Evolutionary conservation across 148 eudicot genomes (phyloP).

Genomic region (Chenopodium suecicum): DNA sequence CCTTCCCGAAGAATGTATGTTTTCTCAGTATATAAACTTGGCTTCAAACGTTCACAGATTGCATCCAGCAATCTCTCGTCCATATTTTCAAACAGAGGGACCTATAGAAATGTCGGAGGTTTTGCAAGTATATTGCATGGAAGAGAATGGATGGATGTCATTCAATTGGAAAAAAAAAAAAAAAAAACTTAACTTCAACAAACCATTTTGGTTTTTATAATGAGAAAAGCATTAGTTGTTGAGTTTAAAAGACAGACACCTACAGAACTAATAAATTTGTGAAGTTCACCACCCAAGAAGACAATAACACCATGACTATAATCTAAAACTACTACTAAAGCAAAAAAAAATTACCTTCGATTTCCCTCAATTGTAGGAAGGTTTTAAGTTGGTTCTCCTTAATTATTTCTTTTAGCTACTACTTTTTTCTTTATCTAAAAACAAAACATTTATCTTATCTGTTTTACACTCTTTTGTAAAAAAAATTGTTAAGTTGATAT

Average conservation of each 20-base stretch:
- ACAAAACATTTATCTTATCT: too few relatives aligned
- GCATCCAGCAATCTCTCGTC: conserved; percentile 88
- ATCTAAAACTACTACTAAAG: too few relatives aligned
- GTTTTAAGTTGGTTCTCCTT: too few relatives aligned
- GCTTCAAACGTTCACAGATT: conserved; percentile 82
- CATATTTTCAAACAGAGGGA: conserved; percentile 89
- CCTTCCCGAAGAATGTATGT: conserved; percentile 84
- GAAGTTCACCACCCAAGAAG: not conserved
- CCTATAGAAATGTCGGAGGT: conserved; percentile 34
- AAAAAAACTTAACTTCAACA: not conserved
- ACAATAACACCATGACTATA: too few relatives aligned
- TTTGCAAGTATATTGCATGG: too few relatives aligned
- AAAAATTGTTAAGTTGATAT: too few relatives aligned
- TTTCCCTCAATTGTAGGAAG: too few relatives aligned
- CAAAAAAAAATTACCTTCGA: too few relatives aligned
- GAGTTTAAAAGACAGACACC: not conserved
- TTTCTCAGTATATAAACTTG: conserved; percentile 68
- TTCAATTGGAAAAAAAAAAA: not conserved
- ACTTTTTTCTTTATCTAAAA: too few relatives aligned
- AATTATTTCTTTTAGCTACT: too few relatives aligned
- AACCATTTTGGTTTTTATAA: not conserved
- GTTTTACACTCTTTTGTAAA: too few relatives aligned
- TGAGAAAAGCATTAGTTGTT: not conserved
- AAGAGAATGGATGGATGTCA: too few relatives aligned
- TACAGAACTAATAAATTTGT: not conserved